Evolutionary conservation across 2,329 filamentous ascomycete genomes (phyloP).

Genomic region (Colletotrichum lupini): DNA sequence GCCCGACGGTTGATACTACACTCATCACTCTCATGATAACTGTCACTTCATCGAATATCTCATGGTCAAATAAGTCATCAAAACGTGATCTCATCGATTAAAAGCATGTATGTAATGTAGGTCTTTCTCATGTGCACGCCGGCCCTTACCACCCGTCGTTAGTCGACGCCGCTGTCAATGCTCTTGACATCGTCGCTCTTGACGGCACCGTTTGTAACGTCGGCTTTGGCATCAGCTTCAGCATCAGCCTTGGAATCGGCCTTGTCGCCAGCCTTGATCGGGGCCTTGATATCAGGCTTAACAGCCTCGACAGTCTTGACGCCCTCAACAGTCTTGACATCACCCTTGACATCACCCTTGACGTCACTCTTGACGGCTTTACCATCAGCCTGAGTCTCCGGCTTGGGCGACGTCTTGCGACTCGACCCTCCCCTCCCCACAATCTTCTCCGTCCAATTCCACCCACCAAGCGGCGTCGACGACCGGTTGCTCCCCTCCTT

Average conservation of each 20-base stretch:
- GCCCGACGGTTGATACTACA: not conserved
- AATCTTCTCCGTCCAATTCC: conserved; percentile 68
- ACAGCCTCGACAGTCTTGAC: too few relatives aligned
- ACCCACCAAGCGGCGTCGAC: conserved; percentile 45
- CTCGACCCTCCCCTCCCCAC: conserved; percentile 50
- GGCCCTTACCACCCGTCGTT: not conserved
- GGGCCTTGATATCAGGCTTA: too few relatives aligned
- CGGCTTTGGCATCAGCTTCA: too few relatives aligned
- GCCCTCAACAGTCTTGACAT: too few relatives aligned
- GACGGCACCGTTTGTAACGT: too few relatives aligned
- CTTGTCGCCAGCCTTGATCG: too few relatives aligned
- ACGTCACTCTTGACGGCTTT: not conserved
- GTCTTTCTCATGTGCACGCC: not conserved
- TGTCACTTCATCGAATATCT: not conserved
- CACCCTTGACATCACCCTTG: too few relatives aligned
- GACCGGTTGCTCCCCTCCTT: conserved; percentile 36
- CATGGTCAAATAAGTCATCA: not conserved
- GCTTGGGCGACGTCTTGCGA: conserved; percentile 22
- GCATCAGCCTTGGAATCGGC: too few relatives aligned
- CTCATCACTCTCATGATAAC: not conserved
- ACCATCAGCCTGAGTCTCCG: not conserved
- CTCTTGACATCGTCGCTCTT: not conserved
- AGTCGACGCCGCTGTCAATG: not conserved
- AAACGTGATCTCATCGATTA: conserved; percentile 25
- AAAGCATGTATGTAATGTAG: conserved; percentile 16